Base-by-base conservation (phyloP, 2,329 filamentous ascomycete species). In the Drechslerella stenobrocha region DNA sequence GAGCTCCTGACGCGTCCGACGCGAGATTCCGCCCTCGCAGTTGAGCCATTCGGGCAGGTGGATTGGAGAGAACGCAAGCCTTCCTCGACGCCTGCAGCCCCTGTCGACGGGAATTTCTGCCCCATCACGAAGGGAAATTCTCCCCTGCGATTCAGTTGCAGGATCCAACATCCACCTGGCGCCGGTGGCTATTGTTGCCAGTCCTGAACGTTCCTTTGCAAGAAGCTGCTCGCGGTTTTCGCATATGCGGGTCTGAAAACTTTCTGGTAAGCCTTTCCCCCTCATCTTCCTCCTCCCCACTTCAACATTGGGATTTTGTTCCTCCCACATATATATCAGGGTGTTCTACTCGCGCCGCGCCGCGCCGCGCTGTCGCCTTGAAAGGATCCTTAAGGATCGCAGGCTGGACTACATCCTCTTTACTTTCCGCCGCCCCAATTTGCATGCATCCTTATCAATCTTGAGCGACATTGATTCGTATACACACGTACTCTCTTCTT, bases 71-170 rank as follows among this genome's bases (percentile, higher is more conserved):
- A 60, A 55, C 46, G 46, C 55, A 60, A 28, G 55, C 48, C 53
- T 44, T 47, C 46, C 34, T 51, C 51, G 11, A 44, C 32, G 23
- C 35, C 45, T 24, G 30, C 35, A 48, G 37, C 63, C 63, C 63
- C 59, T 67, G 63, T 67, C 63, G 63, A 59, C 63, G 55, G 63
- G 63, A 56, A 67, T 67, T 67, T 67, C 63, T 52, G 22, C 20
- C 56, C 63, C 63, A 28, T 60, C 48, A 23, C 48, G 46, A 56
- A 47, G 55, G 63, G 63, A 32, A 60, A 59, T 55, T n/a, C 42
- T 59, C 51, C 35, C 51, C 20, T 60, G 56, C 50, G 30, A 56
- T 28, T 50, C 34, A 67, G 53, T 60, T 56, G 50, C 63, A 60
- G 63, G 63, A 67, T 67, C 63, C 55, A 35, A 32, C 55, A 40